Evolutionary conservation across 2,329 filamentous ascomycete species (phyloP).

Genomic region (Pseudogymnoascus sp.): DNA sequence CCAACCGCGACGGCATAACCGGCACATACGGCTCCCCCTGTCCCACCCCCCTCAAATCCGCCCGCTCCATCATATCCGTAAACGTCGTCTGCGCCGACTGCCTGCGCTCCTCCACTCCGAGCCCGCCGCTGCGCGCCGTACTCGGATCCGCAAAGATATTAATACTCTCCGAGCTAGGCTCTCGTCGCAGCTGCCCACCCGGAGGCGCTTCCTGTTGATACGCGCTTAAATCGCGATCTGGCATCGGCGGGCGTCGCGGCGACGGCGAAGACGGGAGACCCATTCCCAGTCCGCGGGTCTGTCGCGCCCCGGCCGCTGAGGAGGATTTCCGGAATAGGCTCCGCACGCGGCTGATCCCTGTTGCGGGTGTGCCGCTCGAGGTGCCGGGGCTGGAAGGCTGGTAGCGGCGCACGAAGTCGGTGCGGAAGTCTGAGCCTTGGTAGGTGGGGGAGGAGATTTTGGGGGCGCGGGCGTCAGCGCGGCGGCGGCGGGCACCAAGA

Average conservation of each 20-base stretch:
- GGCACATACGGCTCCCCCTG: conserved; percentile 35
- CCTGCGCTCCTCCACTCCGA: conserved; percentile 16
- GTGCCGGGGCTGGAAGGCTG: conserved; percentile 19
- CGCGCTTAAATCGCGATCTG: background rate
- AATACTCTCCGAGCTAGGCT: conserved; percentile 42
- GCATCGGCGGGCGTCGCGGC: background rate
- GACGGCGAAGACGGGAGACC: background rate
- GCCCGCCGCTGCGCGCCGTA: conserved; percentile 27
- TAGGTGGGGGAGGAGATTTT: conserved; percentile 51
- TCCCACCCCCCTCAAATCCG: conserved; percentile 35
- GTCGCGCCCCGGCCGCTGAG: background rate
- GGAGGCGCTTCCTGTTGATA: background rate
- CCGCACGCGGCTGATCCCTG: conserved; percentile 18
- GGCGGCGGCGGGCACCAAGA: conserved; percentile 20
- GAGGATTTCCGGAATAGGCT: conserved; percentile 23
- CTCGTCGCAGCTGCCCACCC: conserved; percentile 27
- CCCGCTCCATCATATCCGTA: conserved; percentile 45
- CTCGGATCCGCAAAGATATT: conserved; percentile 44
- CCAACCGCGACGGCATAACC: conserved; percentile 8
- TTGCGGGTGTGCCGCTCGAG: conserved; percentile 9
- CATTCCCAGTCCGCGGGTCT: background rate
- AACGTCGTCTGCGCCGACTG: conserved; percentile 35
- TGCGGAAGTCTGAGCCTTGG: conserved; percentile 34
- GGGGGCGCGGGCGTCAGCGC: conserved; percentile 28
- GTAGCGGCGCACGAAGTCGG: conserved; percentile 43